Evolutionary conservation across 208 protist genomes (phyloP).

Genomic region (Trypanosoma lewisi): DNA sequence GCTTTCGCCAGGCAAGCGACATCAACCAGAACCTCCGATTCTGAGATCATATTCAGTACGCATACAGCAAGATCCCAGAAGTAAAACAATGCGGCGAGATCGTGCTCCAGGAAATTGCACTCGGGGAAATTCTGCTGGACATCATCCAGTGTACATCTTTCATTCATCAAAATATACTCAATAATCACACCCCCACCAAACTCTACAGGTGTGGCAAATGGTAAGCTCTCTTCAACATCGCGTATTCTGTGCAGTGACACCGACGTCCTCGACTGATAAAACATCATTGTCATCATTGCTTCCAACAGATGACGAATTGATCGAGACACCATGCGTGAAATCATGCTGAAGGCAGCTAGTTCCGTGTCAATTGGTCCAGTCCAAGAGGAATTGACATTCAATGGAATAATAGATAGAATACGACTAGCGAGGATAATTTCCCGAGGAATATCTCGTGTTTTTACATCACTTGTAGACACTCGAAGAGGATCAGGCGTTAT

Average conservation of each 20-base stretch:
- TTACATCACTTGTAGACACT: conserved; percentile 26
- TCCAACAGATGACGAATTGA: conserved; percentile 77
- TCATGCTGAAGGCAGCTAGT: conserved; percentile 79
- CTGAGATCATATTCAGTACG: conserved; percentile 48
- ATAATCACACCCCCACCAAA: conserved; percentile 79
- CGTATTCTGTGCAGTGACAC: conserved; percentile 58
- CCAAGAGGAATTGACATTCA: conserved; percentile 67
- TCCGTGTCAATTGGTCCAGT: conserved; percentile 76
- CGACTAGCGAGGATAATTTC: conserved; percentile 67
- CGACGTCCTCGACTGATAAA: conserved; percentile 37
- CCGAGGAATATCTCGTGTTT: conserved; percentile 16
- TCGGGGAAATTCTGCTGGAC: conserved; percentile 59
- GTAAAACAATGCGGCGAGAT: conserved; percentile 75
- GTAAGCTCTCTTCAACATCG: conserved; percentile 47
- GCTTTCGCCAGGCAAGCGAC: conserved; percentile 35
- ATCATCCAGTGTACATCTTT: conserved; percentile 49
- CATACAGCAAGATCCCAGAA: conserved; percentile 75
- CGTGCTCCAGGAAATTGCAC: conserved; percentile 43
- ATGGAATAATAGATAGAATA: conserved; percentile 77
- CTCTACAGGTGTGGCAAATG: conserved; percentile 68
- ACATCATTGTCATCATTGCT: conserved; percentile 58
- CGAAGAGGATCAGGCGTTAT: conserved; percentile 49
- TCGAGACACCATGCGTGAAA: conserved; percentile 62
- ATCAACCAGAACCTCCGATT: conserved; percentile 29
- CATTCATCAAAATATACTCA: conserved; percentile 69